Conservation (phyloP, 2,329 filamentous ascomycete genomes). For the Penicillium concentricum region DNA sequence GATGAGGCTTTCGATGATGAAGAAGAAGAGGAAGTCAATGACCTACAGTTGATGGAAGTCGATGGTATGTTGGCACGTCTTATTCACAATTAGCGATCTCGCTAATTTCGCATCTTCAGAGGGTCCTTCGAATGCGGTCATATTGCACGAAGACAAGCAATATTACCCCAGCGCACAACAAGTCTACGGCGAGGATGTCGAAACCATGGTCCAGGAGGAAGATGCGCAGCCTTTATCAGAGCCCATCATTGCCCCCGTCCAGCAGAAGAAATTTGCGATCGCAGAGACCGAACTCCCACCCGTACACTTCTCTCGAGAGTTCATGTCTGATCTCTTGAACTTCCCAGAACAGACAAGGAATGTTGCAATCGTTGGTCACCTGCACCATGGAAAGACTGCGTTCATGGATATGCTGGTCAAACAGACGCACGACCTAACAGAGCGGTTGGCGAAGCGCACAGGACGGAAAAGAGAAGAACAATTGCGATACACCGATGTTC, state of each 20-base stretch:
- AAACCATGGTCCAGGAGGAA: slow-evolving; percentile 94
- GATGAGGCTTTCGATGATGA: slow-evolving; percentile 67
- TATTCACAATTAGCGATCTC: neutral
- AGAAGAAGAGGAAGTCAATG: slow-evolving; percentile 61
- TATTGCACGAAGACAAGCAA: slow-evolving; percentile 98
- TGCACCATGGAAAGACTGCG: slow-evolving; percentile 97
- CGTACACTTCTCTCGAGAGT: slow-evolving; percentile 82
- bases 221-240: slow-evolving; percentile 90
- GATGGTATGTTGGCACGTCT: slow-evolving; percentile 59
- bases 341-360: slow-evolving; percentile 94
- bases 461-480: slow-evolving; percentile 85
- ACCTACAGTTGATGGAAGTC: slow-evolving; percentile 89
- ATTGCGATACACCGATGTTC: slow-evolving; percentile 90
- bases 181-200: slow-evolving; percentile 90
- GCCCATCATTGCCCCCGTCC: slow-evolving; percentile 89
- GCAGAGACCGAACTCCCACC: slow-evolving; percentile 88
- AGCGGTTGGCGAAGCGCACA: slow-evolving; percentile 74
- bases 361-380: slow-evolving; percentile 83
- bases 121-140: slow-evolving; percentile 91
- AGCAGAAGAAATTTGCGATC: slow-evolving; percentile 93
- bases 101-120: slow-evolving; percentile 52
- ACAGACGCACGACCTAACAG: slow-evolving; percentile 85
- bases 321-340: slow-evolving; percentile 95
- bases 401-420: slow-evolving; percentile 98
- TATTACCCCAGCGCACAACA: slow-evolving; percentile 99